These are phyloP conservation scores for Tribonema minus DNA, from an alignment of 108 stramenopile genomes.

Conservation along the genomic window DNA sequence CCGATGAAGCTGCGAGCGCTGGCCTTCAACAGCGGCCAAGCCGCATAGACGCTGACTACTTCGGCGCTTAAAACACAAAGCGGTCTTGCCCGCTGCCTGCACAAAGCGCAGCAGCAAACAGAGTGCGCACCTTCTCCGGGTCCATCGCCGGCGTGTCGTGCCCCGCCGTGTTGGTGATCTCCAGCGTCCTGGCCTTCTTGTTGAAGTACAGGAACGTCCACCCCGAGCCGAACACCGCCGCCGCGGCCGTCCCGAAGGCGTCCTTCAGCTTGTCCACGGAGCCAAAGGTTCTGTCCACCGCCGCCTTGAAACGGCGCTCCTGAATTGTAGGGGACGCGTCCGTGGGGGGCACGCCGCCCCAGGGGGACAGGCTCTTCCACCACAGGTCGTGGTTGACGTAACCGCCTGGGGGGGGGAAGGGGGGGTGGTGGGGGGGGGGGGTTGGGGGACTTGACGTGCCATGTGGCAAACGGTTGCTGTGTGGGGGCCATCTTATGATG, in stretches of 20 bases:
- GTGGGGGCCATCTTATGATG: too few species aligned
- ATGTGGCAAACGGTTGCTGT: too few species aligned
- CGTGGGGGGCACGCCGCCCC: conserved; percentile 35
- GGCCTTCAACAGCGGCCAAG: too few species aligned
- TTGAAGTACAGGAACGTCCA: conserved; percentile 47
- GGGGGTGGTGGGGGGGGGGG: neutral
- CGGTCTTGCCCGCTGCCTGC: too few species aligned
- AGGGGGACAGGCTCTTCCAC: conserved; percentile 51
- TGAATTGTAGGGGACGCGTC: conserved; percentile 29
- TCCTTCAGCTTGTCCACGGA: conserved; percentile 47
- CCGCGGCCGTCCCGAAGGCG: conserved; percentile 31
- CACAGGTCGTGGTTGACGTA: conserved; percentile 60
- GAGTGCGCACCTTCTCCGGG: conserved; percentile 4
- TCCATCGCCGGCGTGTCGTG: conserved; percentile 39
- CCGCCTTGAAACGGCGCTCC: conserved; percentile 11
- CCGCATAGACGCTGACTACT: too few species aligned
- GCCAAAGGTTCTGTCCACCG: conserved; percentile 40
- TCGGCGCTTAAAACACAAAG: too few species aligned
- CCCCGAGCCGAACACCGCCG: conserved; percentile 52
- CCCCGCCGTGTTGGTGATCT: conserved; percentile 1
- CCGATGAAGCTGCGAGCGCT: too few species aligned
- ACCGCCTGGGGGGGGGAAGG: conserved; percentile 21
- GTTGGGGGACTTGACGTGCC: too few species aligned
- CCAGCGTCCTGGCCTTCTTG: conserved; percentile 4
- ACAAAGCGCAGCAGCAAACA: too few species aligned